Evolutionary conservation across 2,329 filamentous ascomycete genomes (phyloP), one percentile per base, ranked within the genome.

Genomic region (Cercospora zeina): DNA sequence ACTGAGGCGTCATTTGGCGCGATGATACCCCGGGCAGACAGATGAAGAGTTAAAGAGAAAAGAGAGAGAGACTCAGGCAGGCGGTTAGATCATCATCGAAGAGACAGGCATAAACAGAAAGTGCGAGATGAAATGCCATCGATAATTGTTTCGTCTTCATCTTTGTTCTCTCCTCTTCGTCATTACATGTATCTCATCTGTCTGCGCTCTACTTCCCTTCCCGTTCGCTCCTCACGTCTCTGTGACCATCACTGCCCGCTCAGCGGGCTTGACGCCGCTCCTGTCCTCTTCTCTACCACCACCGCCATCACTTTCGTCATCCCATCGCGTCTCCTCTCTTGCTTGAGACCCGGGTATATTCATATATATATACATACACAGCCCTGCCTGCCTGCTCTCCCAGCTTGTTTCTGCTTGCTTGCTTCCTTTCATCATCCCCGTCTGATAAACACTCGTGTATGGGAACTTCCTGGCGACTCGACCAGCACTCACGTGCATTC

Each of bases 111-210:
- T 10, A 45, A n/a, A 45, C 5, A 16, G 24, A 27, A 27, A 27
- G 24, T 19, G 16, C 3, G 8, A 19, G 39, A 45, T 13, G 19
- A 21, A 45, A 45, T 45, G 39, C 11, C 19, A 45, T 45, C 39
- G 21, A 21, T 45, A 19, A 24, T 13, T 45, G 39, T 45, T 24
- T 45, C 39, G 24, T 45, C 39, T 3, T 45, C 39, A 16, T 45
- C 19, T 45, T 45, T 19, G 13, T 45, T 13, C 13, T 24, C 39
- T 45, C 16, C 21, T 9, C 39, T 45, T 45, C 39, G 21, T 45
- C 39, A 45, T 45, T 45, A 45, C 39, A 45, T 45, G 39, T 45
- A 45, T 45, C 39, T 45, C 39, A 45, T 45, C 39, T 21, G 39
- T 45, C 39, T 45, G 39, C 39, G 39, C 39, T 19, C 39, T 21